Conservation (phyloP, 345 rosid species). For the Noccaea bulbosa region DNA sequence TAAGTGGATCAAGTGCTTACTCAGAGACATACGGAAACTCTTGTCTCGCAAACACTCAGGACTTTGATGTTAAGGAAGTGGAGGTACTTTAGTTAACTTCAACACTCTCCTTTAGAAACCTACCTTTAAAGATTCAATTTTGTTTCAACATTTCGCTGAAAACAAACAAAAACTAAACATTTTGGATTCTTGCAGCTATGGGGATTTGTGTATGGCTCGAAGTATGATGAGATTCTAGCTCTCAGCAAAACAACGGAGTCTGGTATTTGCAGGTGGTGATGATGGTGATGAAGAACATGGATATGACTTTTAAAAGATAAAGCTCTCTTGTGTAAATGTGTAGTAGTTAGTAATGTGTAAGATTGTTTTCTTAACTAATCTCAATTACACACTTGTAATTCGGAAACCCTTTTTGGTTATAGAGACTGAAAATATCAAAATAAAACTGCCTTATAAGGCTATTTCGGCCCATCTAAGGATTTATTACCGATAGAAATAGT, state of each 20-base stretch:
- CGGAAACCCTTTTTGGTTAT: not conserved
- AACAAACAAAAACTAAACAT: slow-evolving; percentile 2
- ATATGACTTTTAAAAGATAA: slow-evolving; percentile 9
- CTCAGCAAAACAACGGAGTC: slow-evolving; percentile 64
- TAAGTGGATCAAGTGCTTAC: slow-evolving; percentile 86
- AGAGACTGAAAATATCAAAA: slow-evolving; percentile 9
- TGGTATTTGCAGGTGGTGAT: slow-evolving; percentile 82
- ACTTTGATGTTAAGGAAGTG: slow-evolving; percentile 85
- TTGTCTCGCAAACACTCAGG: slow-evolving; percentile 77
- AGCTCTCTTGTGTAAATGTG: slow-evolving; percentile 26
- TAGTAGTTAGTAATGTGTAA: slow-evolving; percentile 23
- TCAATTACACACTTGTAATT: slow-evolving; percentile 2
- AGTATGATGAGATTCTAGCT: slow-evolving; percentile 83
- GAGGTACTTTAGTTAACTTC: slow-evolving; percentile 71
- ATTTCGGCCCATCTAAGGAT: not conserved
- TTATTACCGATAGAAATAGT: too few species aligned
- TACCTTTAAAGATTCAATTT: not conserved
- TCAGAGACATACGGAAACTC: slow-evolving; percentile 95
- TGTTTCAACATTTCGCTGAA: not conserved
- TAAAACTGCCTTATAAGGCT: not conserved
- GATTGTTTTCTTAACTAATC: slow-evolving; percentile 11
- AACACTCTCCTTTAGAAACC: not conserved
- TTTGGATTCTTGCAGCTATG: slow-evolving; percentile 60
- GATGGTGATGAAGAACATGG: slow-evolving; percentile 15
- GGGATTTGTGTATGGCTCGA: slow-evolving; percentile 88